Percentiles rank a stretch among this genome's conserved stretches.
Conservation (phyloP, 768 basidiomycete genomes). For the Termitomyces sp. region DNA sequence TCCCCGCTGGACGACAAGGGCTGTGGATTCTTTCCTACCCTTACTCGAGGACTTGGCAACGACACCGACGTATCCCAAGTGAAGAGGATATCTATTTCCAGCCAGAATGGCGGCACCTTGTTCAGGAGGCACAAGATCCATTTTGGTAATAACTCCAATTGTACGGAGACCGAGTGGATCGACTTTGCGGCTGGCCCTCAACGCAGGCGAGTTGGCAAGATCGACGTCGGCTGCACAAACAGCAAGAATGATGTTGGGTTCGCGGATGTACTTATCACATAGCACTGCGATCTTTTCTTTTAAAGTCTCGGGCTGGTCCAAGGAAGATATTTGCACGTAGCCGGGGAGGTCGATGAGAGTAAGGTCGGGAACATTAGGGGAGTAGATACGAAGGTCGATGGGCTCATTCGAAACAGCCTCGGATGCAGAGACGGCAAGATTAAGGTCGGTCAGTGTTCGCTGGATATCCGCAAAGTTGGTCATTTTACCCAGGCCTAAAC, state of each 20-base stretch:
- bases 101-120: slow-evolving; percentile 76
- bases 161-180: slow-evolving; percentile 94
- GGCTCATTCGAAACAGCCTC: slow-evolving; percentile 93
- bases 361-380: slow-evolving; percentile 92
- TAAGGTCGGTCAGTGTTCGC: slow-evolving; percentile 89
- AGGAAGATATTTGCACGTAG: slow-evolving; percentile 89
- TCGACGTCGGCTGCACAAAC: slow-evolving; percentile 99
- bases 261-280: slow-evolving; percentile 97
- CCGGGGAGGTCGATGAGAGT: slow-evolving; percentile 97
- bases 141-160: slow-evolving; percentile 97
- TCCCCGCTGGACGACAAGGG: slow-evolving; percentile 44
- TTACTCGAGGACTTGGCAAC: slow-evolving; percentile 77
- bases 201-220: slow-evolving; percentile 94
- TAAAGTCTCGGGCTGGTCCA: slow-evolving; percentile 93
- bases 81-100: slow-evolving; percentile 94
- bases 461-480: slow-evolving; percentile 91
- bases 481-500: slow-evolving; percentile 83
- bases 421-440: slow-evolving; percentile 84
- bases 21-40: slow-evolving; percentile 42
- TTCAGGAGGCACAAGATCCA: slow-evolving; percentile 91
- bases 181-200: slow-evolving; percentile 88
- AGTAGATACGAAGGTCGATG: slow-evolving; percentile 95
- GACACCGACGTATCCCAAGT: slow-evolving; percentile 96
- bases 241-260: slow-evolving; percentile 99
- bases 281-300: slow-evolving; percentile 88